A percentile compares a stretch with the other conserved stretches of the same genome.
Evolutionary conservation across 108 stramenopile species (phyloP).

Genomic region (Skeletonema tropicum): DNA sequence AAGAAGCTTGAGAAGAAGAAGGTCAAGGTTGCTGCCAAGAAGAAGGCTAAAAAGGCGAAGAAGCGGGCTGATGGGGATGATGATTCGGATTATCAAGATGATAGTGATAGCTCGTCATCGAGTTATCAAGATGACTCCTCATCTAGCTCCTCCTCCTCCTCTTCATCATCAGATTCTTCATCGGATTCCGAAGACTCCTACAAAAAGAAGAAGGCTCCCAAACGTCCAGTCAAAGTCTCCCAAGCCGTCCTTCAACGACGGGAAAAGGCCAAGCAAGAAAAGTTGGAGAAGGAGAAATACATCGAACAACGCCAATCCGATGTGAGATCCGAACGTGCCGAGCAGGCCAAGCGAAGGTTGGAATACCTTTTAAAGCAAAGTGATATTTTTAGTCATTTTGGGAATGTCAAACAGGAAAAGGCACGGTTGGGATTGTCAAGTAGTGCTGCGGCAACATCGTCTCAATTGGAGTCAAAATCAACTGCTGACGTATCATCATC

Average conservation of each 20-base stretch:
- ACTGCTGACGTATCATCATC: not conserved
- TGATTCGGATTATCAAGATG: conserved; percentile 51
- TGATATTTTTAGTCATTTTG: conserved; percentile 97
- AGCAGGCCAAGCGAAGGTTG: conserved; percentile 87
- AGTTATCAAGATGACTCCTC: conserved; percentile 44
- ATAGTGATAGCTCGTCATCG: conserved; percentile 39
- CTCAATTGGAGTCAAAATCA: not conserved
- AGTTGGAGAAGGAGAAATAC: conserved; percentile 71
- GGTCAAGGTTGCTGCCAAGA: conserved; percentile 6
- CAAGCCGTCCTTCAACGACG: conserved; percentile 59
- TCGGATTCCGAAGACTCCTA: conserved; percentile 52
- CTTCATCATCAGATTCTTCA: conserved; percentile 29
- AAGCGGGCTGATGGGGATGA: conserved; percentile 47
- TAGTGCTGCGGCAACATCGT: conserved; percentile 4
- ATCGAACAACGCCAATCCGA: conserved; percentile 72
- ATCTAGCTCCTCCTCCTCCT: conserved; percentile 20
- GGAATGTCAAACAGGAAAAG: conserved; percentile 74
- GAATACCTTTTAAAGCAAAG: conserved; percentile 95
- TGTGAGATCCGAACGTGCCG: conserved; percentile 70
- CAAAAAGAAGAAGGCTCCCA: conserved; percentile 53
- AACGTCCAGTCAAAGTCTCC: conserved; percentile 30
- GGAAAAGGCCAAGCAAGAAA: conserved; percentile 56
- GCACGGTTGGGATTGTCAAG: conserved; percentile 58
- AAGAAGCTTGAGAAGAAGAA: conserved; percentile 50
- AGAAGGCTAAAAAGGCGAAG: conserved; percentile 52